Base-by-base conservation (phyloP, 2,329 filamentous ascomycete genomes). In the Fusarium sp. region DNA sequence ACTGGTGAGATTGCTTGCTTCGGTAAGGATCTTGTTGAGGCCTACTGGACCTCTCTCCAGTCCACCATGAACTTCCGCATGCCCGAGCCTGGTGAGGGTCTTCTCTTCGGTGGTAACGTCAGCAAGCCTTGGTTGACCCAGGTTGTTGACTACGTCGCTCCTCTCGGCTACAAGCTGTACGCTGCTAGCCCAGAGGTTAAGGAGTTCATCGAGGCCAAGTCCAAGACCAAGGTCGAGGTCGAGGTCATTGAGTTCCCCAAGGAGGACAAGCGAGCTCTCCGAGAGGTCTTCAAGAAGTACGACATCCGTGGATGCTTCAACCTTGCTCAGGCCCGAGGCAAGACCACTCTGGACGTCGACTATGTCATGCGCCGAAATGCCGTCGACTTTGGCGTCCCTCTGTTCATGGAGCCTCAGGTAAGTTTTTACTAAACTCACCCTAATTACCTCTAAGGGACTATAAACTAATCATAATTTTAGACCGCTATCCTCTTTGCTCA, bases 1-100 rank as follows among this genome's bases (percentile, higher is more conserved):
- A 99, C 96, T 20, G 96, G 96, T 81, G 96, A 99, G 84, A 97
- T 99, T 87, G 96, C 96, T 72, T 98, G 96, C 85, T 99, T 99
- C 83, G 96, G 96, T 70, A 97, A 96, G 85, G 87, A 98, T 78
- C 88, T 99, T 13, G 87, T 98, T 51, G 96, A 99, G 80, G 96
- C 96, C 56, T 99, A 99, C 89, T 99, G 96, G 96, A 87, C 94
- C 27, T 97, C 94, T 20, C 86, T 97, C 67, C 96, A 99, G 83
- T 96, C 93, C 21, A 95, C 93, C 76, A 99, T 98, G 95, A 99
- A 98, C 89, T 98, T 98, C 93, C 93, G 94, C 74, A 89, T 98
- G 77, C 96, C 96, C 45, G 91, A 97, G 81, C 93, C 94, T 55
- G 96, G 96, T 72, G 94, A 98, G 86, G 95, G 96, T 83, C 90